Base-by-base conservation (phyloP, 1,139 yeast species). In the Suhomyces ambrosiae region DNA sequence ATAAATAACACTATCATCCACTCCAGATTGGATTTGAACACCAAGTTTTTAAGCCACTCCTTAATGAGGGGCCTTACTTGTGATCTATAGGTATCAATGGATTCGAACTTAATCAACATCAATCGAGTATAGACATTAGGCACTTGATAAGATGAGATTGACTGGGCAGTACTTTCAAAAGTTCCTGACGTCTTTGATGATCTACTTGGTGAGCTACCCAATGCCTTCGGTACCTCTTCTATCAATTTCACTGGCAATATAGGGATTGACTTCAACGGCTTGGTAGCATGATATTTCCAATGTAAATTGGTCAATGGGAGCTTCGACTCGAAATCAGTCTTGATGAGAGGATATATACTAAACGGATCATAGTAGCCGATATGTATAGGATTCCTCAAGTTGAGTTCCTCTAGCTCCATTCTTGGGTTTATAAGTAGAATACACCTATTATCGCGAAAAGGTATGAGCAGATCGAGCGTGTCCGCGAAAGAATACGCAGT, bases 351-450 rank as follows among this genome's bases (percentile, higher is more conserved):
- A 52, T 74, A 85, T 1, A 84, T 76, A 28, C 78, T 77, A 55
- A 86, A 86, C 1, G 97, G 97, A 56, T 92, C 97, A 59, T 86
- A 88, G 59, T 81, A 89, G 7, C 94, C 89, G 17, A 84, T 63
- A 31, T 58, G 55, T 4, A 80, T 62, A 16, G 71, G 65, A 37
- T 55, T 57, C 27, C 47, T 54, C 19, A 47, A 44, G 34, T 47
- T 46, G 7, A 49, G 41, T 23, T 52, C 53, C 16, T 47, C 50
- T 22, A 44, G 35, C 12, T 47, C 47, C 56, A 52, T 52, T 16
- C 23, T 31, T 12, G 18, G 11, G 18, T 10, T n/a, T 12, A 11
- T 11, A 4, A 14, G 13, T 7, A 5, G 11, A 7, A 5, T 4
- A 23, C 11, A 12, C 12, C n/a, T 23, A 7, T n/a, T 7, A 23